A percentile compares a stretch with the other conserved stretches of the same genome.
Conservation (phyloP, 179 eudicot genomes). For the Beta lomatogona region DNA sequence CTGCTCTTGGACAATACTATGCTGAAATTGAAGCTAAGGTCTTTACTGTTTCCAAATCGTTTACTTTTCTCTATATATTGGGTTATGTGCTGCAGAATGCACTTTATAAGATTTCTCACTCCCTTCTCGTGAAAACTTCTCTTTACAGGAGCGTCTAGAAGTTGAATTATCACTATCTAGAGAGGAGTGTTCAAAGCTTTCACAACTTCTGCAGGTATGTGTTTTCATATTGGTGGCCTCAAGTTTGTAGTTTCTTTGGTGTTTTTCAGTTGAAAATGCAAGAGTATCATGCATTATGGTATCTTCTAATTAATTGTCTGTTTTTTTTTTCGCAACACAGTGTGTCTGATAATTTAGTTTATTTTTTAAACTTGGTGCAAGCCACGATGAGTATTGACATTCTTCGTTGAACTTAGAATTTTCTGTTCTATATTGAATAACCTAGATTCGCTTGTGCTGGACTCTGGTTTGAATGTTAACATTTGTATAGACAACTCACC, state of each 20-base stretch:
- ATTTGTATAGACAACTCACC: neutral
- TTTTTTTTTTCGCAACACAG: neutral
- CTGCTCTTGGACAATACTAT: slow-evolving; percentile 97
- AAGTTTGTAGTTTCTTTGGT: neutral
- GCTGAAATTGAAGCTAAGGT: slow-evolving; percentile 99
- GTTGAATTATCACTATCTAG: slow-evolving; percentile 64
- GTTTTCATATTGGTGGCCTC: neutral
- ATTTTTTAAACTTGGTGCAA: neutral
- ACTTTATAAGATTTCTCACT: neutral
- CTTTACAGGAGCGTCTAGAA: slow-evolving; percentile 71
- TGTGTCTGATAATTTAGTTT: neutral
- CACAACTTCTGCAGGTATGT: slow-evolving; percentile 63
- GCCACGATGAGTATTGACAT: neutral
- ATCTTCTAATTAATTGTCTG: too few relatives aligned
- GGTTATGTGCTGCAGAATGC: slow-evolving; percentile 2
- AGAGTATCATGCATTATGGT: neutral
- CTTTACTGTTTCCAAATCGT: slow-evolving; percentile 9
- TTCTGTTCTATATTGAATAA: neutral
- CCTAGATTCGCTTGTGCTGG: neutral
- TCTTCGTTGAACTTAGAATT: neutral
- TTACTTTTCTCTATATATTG: neutral
- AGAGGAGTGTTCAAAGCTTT: slow-evolving; percentile 76
- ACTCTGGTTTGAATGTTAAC: neutral
- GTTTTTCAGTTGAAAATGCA: neutral
- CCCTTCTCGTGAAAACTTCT: neutral